Evolutionary conservation across 2,329 filamentous ascomycete genomes (phyloP).

Genomic region (Sclerotinia glacialis): DNA sequence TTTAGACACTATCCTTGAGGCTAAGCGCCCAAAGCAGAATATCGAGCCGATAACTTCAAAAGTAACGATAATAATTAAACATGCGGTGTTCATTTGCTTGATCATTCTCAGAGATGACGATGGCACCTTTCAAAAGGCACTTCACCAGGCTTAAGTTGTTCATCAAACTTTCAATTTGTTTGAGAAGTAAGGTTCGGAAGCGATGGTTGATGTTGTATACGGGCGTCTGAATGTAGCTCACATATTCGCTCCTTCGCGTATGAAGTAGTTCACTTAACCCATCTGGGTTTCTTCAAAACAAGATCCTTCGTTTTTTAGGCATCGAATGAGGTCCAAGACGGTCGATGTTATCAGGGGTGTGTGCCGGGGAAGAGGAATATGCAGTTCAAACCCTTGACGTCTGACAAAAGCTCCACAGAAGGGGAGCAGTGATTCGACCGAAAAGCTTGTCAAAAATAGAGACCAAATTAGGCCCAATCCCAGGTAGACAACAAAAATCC

Average conservation of each 20-base stretch:
- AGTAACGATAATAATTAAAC: conserved; percentile 23
- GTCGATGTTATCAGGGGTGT: neutral
- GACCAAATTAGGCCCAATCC: neutral
- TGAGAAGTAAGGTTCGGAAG: neutral
- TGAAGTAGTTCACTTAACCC: neutral
- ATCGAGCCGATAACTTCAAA: conserved; percentile 25
- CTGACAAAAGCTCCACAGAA: neutral
- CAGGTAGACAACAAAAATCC: neutral
- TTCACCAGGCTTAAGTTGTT: neutral
- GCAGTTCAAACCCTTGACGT: neutral
- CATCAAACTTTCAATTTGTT: neutral
- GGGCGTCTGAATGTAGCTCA: neutral
- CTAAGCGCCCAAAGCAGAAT: conserved; percentile 26
- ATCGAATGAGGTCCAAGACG: neutral
- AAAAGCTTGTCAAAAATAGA: neutral
- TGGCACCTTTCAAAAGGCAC: neutral
- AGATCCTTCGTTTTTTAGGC: neutral
- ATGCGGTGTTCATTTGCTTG: conserved; percentile 27
- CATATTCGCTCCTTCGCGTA: neutral
- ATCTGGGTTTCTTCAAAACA: neutral
- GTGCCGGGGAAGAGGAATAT: neutral
- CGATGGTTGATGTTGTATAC: neutral
- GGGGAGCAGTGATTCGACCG: neutral
- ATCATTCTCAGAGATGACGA: conserved; percentile 35
- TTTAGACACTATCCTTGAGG: conserved; percentile 23